phyloP scores from a whole-genome alignment of 805 yeast species.

The Yamadazyma kitorensis region DNA sequence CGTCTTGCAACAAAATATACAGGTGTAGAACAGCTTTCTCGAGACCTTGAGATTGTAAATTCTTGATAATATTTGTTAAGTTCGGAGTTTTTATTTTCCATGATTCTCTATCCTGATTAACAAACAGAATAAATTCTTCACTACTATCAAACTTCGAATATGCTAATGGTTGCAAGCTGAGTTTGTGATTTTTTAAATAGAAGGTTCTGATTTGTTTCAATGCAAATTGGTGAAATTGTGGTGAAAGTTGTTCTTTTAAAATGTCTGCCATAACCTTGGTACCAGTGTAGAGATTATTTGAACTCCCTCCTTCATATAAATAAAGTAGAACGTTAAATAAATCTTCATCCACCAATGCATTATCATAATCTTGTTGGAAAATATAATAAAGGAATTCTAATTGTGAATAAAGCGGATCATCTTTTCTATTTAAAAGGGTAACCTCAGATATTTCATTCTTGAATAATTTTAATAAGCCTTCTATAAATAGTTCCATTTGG shows the following conservation, averaged over 20 bases:
- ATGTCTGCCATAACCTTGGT: constrained; percentile 4
- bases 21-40: constrained; percentile 9
- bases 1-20: constrained; percentile 9
- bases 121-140: constrained; percentile 12
- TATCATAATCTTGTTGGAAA: constrained; percentile 6
- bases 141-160: constrained; percentile 9
- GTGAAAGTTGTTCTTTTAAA: constrained; percentile 3
- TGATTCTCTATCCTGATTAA: constrained; percentile 11
- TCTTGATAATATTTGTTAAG: constrained; percentile 5
- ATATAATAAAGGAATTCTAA: constrained; percentile 6
- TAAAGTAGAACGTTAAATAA: constrained; percentile 4
- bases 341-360: constrained; percentile 1
- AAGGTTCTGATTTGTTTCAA: constrained; percentile 4
- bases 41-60: constrained; percentile 4
- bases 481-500: constrained; percentile 4
- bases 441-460: background rate
- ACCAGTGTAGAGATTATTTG: constrained; percentile 5
- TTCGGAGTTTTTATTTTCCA: constrained; percentile 13
- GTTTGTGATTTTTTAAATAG: constrained; percentile 7
- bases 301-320: constrained; percentile 4
- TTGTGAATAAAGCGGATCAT: constrained; percentile 11
- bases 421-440: constrained; percentile 2
- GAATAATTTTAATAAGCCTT: constrained; percentile 3
- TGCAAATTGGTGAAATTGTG: constrained; percentile 6
- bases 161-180: constrained; percentile 9